These are phyloP conservation scores for Saccharomyces paradoxus DNA, from an alignment of 805 yeast genomes.

Conservation along the genomic window DNA sequence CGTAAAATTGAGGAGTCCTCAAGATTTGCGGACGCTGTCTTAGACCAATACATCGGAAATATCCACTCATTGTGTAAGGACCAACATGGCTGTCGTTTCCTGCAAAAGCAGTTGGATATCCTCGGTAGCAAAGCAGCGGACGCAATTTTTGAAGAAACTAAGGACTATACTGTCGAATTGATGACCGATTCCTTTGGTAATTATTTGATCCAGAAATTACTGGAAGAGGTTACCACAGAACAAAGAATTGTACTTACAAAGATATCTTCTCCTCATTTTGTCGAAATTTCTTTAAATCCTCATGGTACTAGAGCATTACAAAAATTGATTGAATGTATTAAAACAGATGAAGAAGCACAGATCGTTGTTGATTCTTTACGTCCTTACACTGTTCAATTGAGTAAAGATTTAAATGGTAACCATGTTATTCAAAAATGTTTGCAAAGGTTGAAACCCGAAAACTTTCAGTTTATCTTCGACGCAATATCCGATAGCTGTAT, in stretches of 20 bases:
- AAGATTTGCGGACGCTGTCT: conserved; percentile 55
- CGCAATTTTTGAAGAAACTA: conserved; percentile 73
- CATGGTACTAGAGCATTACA: conserved; percentile 96
- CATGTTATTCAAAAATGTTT: conserved; percentile 92
- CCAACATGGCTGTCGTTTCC: conserved; percentile 91
- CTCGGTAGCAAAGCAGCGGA: conserved; percentile 56
- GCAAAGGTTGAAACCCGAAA: conserved; percentile 56
- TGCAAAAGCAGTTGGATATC: conserved; percentile 77
- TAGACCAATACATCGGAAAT: conserved; percentile 62
- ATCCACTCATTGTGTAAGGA: conserved; percentile 82
- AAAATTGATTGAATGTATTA: conserved; percentile 76
- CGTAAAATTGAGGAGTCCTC: conserved; percentile 52
- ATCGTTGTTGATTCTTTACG: conserved; percentile 52
- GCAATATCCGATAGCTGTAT: conserved; percentile 67
- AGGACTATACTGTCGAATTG: conserved; percentile 68
- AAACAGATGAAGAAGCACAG: conserved; percentile 61
- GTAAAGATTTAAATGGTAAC: conserved; percentile 90
- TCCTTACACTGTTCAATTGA: conserved; percentile 67
- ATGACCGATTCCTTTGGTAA: conserved; percentile 98
- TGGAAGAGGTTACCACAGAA: conserved; percentile 63
- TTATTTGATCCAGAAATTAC: conserved; percentile 80
- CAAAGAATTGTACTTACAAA: conserved; percentile 65
- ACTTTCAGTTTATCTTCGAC: conserved; percentile 82
- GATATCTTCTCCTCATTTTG: conserved; percentile 65
- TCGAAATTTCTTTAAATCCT: conserved; percentile 78